Percentiles rank a stretch among this genome's conserved stretches.
These are phyloP conservation scores for Phlebopus sp. DNA, from an alignment of 1,284 basidiomycete species.

Conservation along the genomic window DNA sequence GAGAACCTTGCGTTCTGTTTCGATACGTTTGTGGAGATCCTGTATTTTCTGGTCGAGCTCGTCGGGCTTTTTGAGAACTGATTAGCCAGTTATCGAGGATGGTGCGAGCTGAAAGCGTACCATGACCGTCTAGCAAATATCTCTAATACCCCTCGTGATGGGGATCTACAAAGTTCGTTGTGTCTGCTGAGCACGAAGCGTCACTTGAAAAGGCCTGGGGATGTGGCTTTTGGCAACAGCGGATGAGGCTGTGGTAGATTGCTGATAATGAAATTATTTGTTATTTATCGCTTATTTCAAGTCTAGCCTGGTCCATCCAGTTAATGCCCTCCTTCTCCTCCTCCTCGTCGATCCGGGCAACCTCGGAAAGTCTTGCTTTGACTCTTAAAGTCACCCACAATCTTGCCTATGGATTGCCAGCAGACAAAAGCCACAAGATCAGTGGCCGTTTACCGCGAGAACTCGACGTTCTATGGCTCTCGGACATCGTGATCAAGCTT, in stretches of 20 bases:
- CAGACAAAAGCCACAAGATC: conserved; percentile 29
- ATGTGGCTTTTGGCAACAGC: conserved; percentile 18
- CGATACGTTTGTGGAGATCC: conserved; percentile 87
- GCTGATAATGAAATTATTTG: conserved; percentile 24
- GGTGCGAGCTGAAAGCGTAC: conserved; percentile 20
- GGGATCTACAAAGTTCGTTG: conserved; percentile 9
- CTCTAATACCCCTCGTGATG: conserved; percentile 17
- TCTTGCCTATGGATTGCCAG: conserved; percentile 38
- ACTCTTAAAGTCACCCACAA: conserved; percentile 36
- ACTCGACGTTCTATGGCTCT: conserved; percentile 50
- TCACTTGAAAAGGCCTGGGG: conserved; percentile 12
- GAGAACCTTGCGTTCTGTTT: conserved; percentile 90
- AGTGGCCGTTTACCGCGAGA: conserved; percentile 43
- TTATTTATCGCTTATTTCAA: conserved; percentile 14
- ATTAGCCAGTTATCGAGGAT: conserved; percentile 11
- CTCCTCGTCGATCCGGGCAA: conserved; percentile 33
- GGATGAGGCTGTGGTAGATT: conserved; percentile 29
- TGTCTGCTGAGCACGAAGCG: conserved; percentile 6
- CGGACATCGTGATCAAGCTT: conserved; percentile 51
- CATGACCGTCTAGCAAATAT: conserved; percentile 28
- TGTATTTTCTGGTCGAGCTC: conserved; percentile 88
- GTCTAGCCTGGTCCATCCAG: conserved; percentile 1
- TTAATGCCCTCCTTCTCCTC: conserved; percentile 39
- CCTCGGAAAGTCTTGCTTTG: conserved; percentile 31
- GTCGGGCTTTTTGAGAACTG: conserved; percentile 22